Conservation (phyloP, 1,139 yeast species). For the Hyphopichia burtonii region DNA sequence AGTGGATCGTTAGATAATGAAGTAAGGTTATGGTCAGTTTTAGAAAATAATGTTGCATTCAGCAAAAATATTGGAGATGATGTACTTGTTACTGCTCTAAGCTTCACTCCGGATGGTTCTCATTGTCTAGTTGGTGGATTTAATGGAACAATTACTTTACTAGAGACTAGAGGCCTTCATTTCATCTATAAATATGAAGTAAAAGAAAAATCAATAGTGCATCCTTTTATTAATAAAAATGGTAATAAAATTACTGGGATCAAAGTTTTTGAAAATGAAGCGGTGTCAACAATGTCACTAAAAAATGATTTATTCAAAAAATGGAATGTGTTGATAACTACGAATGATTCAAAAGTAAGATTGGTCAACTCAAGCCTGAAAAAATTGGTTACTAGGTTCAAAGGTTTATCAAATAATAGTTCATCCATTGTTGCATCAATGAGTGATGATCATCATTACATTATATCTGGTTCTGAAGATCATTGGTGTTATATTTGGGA, state of each 20-base stretch:
- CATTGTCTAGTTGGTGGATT: slow-evolving; percentile 77
- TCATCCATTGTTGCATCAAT: slow-evolving; percentile 70
- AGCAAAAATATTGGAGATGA: slow-evolving; percentile 46
- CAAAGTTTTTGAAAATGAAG: slow-evolving; percentile 24
- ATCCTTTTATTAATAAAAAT: slow-evolving; percentile 25
- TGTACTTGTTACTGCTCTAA: slow-evolving; percentile 67
- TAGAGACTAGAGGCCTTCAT: slow-evolving; percentile 67
- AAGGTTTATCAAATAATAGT: slow-evolving; percentile 69
- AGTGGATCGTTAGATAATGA: slow-evolving; percentile 82
- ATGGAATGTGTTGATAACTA: slow-evolving; percentile 54
- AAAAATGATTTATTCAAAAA: slow-evolving; percentile 15
- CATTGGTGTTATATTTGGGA: slow-evolving; percentile 76
- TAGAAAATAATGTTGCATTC: slow-evolving; percentile 51
- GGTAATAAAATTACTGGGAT: slow-evolving; percentile 46
- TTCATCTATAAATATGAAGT: slow-evolving; percentile 55
- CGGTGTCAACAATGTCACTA: slow-evolving; percentile 4
- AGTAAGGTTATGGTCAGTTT: slow-evolving; percentile 80
- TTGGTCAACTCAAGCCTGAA: slow-evolving; percentile 58
- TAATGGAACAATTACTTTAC: slow-evolving; percentile 63
- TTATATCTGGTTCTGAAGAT: slow-evolving; percentile 65
- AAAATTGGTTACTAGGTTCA: slow-evolving; percentile 63
- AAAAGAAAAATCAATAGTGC: slow-evolving; percentile 26
- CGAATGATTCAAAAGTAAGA: slow-evolving; percentile 80
- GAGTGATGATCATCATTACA: slow-evolving; percentile 53
- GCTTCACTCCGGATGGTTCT: slow-evolving; percentile 69